Base-by-base conservation (phyloP, 495 filamentous ascomycete genomes). In the Penicillium chermesinum region DNA sequence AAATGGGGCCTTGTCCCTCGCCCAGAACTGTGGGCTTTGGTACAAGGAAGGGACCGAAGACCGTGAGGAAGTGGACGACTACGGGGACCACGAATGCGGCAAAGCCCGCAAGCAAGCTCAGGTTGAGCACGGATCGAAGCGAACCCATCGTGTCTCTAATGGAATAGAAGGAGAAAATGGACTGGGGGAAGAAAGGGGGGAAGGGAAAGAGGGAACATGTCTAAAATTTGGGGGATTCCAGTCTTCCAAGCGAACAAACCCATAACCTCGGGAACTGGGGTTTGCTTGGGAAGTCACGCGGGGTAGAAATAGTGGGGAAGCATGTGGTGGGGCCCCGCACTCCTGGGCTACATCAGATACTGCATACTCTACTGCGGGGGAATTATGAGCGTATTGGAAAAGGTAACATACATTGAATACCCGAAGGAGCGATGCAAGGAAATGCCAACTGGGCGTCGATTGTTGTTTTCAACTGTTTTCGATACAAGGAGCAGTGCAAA, bases 21-120 rank as follows among this genome's bases (percentile, higher is more conserved):
- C 65, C 40, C 9, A 68, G 63, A 2, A 58, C 49, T 19, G 61
- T 55, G 30, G 45, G 42, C 35, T 57, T 20, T 12, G 72, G 57
- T 15, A 54, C 51, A 20, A 57, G 44, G 50, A 60, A 60, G 12
- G 61, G 38, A 20, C 70, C 76, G 2, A 62, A 10, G 30, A 71
- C 50, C 2, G 43, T 63, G 7, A 64, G 20, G 17, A 61, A 18
- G 18, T 58, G 71, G 12, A 41, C 44, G 3, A 72, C 41, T 0
- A 68, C 62, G 9, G 46, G 45, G 36, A 66, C 69, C 32, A 73
- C 42, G 6, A 61, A 44, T 10, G 70, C 59, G 14, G 55, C 57
- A 9, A 76, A 50, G n/a, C 54, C 52, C n/a, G 59, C 52, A 20
- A 75, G 13, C 3, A 72, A 54, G 44, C 62, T 54, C 6, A 71